phyloP scores from a whole-genome alignment of 179 eudicot species.

The Actinidia polygama region DNA sequence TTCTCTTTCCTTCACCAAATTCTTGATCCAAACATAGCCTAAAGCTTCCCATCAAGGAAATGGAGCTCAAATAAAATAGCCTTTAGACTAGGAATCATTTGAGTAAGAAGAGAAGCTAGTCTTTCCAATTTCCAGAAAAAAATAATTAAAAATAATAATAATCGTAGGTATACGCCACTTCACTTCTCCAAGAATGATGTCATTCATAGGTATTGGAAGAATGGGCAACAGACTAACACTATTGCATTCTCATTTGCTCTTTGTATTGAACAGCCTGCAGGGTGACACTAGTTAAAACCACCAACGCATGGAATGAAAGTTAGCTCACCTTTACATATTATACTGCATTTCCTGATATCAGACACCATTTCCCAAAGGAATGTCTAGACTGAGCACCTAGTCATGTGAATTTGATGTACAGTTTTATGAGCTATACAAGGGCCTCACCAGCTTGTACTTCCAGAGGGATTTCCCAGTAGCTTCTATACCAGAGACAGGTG shows the following conservation, averaged over 20 bases:
- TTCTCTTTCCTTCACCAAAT: too few relatives aligned
- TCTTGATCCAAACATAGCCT: neutral
- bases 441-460: neutral
- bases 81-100: neutral
- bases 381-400: neutral
- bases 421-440: slow-evolving; percentile 1
- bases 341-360: neutral
- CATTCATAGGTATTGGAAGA: neutral
- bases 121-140: neutral
- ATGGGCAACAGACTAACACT: neutral
- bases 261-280: too few relatives aligned
- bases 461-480: neutral
- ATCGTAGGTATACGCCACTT: neutral
- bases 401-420: neutral
- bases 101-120: neutral
- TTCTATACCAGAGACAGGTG: neutral
- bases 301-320: neutral
- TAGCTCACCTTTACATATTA: neutral
- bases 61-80: neutral
- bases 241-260: too few relatives aligned
- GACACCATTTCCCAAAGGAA: neutral
- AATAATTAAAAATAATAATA: neutral
- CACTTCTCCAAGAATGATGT: slow-evolving; percentile 1
- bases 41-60: neutral
- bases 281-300: too few relatives aligned